Base-by-base conservation (phyloP, 2,329 filamentous ascomycete species). In the Cladosporium halotolerans region DNA sequence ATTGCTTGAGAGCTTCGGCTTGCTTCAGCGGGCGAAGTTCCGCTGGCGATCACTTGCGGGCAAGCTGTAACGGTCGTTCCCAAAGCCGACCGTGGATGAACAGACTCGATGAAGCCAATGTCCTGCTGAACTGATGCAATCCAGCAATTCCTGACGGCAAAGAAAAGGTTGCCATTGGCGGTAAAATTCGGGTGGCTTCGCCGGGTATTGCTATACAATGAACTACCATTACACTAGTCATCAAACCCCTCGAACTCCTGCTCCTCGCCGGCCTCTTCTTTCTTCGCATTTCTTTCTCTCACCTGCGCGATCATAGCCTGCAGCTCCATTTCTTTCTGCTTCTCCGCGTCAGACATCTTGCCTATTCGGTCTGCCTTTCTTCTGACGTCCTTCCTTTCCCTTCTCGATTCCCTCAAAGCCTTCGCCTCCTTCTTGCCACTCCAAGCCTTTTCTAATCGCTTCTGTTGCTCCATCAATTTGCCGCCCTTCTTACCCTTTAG, bases 391-490 rank as follows among this genome's bases (percentile, higher is more conserved):
- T 55, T 46, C 48, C 33, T 38, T 43, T 53, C 55, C 53, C 55
- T 42, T 9, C 39, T 47, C 41, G 53, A 57, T 45, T 40, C 58
- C 9, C 39, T 39, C 18, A 42, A 34, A 41, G 43, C 55, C 46
- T 44, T 60, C 47, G 49, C 55, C 40, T 54, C 59, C 55, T 56
- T 55, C 44, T 56, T 39, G 7, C 43, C 55, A 32, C 63, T 70
- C 70, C 70, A 72, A 9, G 70, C 68, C 41, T 54, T 64, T 49
- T 70, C 65, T 44, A 66, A 66, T 42, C 65, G 61, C 55, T 62
- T 51, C 54, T 59, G 59, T 45, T 55, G 45, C 18, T 64, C 61
- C 9, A 63, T 65, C 19, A 61, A 57, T 11, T 61, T 63, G 1
- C 63, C 64, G 55, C 68, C 69, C 40, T 60, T 59, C n/a, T 62